Base-by-base conservation (phyloP, 2,329 filamentous ascomycete species). In the Aspergillus vadensis region DNA sequence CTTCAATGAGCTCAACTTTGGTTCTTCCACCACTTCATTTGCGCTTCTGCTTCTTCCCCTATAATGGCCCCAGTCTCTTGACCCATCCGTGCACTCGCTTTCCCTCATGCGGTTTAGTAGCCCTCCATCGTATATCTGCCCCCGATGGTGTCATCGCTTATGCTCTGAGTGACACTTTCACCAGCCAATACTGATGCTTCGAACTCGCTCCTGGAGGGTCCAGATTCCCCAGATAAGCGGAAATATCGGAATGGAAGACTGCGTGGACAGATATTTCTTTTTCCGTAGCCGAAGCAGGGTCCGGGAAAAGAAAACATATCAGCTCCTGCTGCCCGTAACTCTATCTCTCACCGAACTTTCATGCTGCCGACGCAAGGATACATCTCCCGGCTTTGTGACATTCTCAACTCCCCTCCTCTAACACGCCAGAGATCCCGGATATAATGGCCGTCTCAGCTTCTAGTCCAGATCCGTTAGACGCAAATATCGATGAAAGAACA, bases 61-160 rank as follows among this genome's bases (percentile, higher is more conserved):
- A 36, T 36, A 1, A 25, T 25, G 0, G 12, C 17, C 17, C 12
- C 25, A 49, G 14, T n/a, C n/a, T 2, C 3, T 17, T 21, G 7
- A 30, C 15, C 47, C 47, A 32, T 50, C 47, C 47, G 47, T 30
- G 25, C 27, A 30, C 47, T 50, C 25, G n/a, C 25, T 27, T 50
- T 30, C 15, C 47, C 47, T 27, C 14, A 55, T 30, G 23, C 15
- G n/a, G 53, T n/a, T 21, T 44, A 30, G 21, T 7, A 44, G 3
- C 27, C 25, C 30, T 43, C 25, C 36, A 47, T 25, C 43, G 5
- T 36, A 21, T 17, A 27, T 36, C 39, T 36, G 19, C 25, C 52
- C 53, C 23, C 39, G 53, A 55, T 55, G 53, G 53, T 55, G 53
- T 55, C 53, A 55, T 55, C 53, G 53, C 39, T 30, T 55, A 30